Evolutionary conservation across 1,284 basidiomycete species (phyloP).

Genomic region (Erythrobasidium hasegawianum): DNA sequence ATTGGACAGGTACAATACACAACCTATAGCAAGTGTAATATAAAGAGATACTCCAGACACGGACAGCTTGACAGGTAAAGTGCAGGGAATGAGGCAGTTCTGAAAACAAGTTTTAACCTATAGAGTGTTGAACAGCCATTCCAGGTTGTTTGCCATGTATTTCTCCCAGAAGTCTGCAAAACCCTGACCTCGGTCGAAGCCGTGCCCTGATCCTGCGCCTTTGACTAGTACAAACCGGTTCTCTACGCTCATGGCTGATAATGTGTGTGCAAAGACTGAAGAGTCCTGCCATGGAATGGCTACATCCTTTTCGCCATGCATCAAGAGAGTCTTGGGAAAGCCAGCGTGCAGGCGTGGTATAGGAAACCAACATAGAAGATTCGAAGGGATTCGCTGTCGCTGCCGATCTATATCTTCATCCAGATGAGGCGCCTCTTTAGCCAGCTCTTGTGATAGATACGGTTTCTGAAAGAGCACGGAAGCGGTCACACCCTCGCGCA

Average conservation of each 20-base stretch:
- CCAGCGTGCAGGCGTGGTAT: conserved; percentile 1
- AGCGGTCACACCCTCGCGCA: conserved; percentile 13
- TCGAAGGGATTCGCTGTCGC: conserved; percentile 4
- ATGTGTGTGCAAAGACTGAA: conserved; percentile 2
- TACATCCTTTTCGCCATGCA: conserved; percentile 28
- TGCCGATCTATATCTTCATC: conserved; percentile 12
- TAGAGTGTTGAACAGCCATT: too few relatives aligned
- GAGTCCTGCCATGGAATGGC: conserved; percentile 25
- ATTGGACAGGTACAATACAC: too few relatives aligned
- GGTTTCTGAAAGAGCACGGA: neutral
- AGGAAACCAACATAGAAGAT: conserved; percentile 7
- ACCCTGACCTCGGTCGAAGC: too few relatives aligned
- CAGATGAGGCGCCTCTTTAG: neutral
- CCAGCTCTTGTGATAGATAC: neutral
- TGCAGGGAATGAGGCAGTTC: too few relatives aligned
- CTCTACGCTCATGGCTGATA: neutral
- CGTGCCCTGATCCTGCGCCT: neutral
- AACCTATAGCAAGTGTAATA: too few relatives aligned
- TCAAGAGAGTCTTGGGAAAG: conserved; percentile 21
- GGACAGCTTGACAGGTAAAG: too few relatives aligned
- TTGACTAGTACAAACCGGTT: too few relatives aligned
- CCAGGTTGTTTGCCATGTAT: too few relatives aligned
- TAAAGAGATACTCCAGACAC: too few relatives aligned
- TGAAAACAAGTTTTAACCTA: too few relatives aligned
- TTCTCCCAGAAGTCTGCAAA: too few relatives aligned